A percentile compares a stretch with the other conserved stretches of the same genome.
Evolutionary conservation across 257 asterid species (phyloP).

Genomic region (Solanum neorickii): DNA sequence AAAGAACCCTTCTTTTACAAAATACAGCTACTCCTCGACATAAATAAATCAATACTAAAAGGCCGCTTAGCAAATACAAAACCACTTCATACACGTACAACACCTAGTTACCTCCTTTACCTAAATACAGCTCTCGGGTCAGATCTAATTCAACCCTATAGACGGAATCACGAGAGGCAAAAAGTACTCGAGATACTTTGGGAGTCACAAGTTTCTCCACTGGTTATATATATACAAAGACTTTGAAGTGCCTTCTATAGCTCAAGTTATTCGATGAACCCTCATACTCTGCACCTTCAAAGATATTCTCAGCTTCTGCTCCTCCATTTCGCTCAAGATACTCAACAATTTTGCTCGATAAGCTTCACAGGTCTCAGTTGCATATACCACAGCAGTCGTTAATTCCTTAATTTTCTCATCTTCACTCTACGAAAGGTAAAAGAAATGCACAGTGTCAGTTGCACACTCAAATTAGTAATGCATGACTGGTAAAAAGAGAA

Average conservation of each 20-base stretch:
- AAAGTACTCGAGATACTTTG: neutral
- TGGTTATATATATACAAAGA: neutral
- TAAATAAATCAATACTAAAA: neutral
- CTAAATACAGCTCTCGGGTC: neutral
- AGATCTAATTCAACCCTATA: neutral
- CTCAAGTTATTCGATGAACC: neutral
- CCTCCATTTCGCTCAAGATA: constrained; percentile 1
- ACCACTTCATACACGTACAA: neutral
- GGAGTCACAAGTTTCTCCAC: neutral
- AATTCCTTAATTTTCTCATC: neutral
- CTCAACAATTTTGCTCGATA: neutral
- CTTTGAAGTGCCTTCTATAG: neutral
- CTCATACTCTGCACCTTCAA: neutral
- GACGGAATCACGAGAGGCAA: neutral
- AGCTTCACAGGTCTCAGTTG: neutral
- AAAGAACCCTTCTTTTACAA: neutral
- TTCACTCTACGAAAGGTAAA: neutral
- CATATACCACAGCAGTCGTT: neutral
- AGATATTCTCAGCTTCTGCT: neutral
- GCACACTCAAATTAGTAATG: neutral
- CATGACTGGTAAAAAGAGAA: neutral
- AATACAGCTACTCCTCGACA: neutral
- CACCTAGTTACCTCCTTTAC: neutral
- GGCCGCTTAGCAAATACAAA: neutral
- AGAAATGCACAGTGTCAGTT: neutral